Evolutionary conservation across 75 land plant genomes (phyloP), one percentile per base, ranked within the genome.

Genomic region (Cryptomeria japonica): DNA sequence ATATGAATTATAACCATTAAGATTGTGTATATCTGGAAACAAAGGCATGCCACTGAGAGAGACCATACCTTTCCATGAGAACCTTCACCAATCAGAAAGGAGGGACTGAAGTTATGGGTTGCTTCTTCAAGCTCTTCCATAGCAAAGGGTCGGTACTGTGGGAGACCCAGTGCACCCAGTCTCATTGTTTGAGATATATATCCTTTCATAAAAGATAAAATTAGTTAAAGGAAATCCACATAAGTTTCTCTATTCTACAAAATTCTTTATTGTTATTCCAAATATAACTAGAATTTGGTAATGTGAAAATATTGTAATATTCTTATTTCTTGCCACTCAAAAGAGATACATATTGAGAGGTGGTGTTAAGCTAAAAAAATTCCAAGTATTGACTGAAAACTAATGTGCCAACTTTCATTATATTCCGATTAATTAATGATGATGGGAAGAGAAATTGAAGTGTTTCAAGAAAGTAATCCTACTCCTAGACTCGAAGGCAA

Each of bases 41-140:
- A 82, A n/a, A 13, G 28, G 44, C 28, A 12, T 4, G 14, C 28
- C 84, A n/a, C 3, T 46, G 84, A 82, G 47, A 82, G 34, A 46
- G 25, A 51, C 25, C 84, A 22, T 89, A 97, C 99, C 96, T 95
- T 95, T 34, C 98, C 97, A 87, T 88, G 86, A 22, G 91, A 89
- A 28, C 94, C 93, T 94, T 96, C 99, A 68, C 95, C 94, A 70
- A 98, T 91, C 32, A 95, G 78, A 61, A 38, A 68, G 16, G 94
- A 89, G 25, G 87, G 70, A 77, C 88, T 92, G 91, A 98, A 98
- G 87, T 92, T 89, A 85, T 93, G 91, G 2, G 99, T 97, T 7
- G 99, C 97, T 87, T 93, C 93, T 86, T 97, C 92, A 55, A 98
- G 92, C 88, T 98, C 97, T 61, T 95, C 96, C 80, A 97, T 72